Percentiles rank a stretch among this genome's conserved stretches.
These are phyloP conservation scores for Leccinum longicurvipes DNA, from an alignment of 768 basidiomycete genomes.

Conservation along the genomic window DNA sequence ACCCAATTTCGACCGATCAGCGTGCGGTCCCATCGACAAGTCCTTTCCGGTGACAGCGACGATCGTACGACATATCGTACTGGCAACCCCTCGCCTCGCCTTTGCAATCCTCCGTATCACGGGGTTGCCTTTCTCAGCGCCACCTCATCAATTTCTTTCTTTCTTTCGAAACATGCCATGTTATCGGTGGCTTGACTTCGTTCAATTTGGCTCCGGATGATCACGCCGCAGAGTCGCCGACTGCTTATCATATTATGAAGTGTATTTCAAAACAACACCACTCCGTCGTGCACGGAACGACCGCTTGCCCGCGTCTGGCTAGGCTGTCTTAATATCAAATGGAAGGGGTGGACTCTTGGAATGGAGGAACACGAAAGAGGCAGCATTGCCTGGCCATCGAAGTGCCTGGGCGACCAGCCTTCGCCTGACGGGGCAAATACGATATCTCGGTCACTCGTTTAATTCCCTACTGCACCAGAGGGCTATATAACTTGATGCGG, in stretches of 20 bases:
- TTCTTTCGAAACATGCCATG: constrained; percentile 16
- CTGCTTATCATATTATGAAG: constrained; percentile 5
- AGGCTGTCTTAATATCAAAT: constrained; percentile 3
- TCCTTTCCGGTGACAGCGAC: constrained; percentile 1
- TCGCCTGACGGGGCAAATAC: constrained; percentile 13
- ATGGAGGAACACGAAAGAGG: constrained; percentile 8
- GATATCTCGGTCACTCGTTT: constrained; percentile 5
- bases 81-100: background rate
- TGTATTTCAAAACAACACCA: constrained; percentile 13
- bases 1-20: constrained; percentile 7
- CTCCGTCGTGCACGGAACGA: constrained; percentile 23
- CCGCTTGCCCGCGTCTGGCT: background rate
- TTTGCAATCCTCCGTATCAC: background rate
- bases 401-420: constrained; percentile 6
- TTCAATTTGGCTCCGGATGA: constrained; percentile 8
- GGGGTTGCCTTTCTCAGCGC: constrained; percentile 2
- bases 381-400: constrained; percentile 7
- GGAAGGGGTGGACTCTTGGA: background rate
- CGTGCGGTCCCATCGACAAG: constrained; percentile 1
- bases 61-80: background rate
- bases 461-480: constrained; percentile 24
- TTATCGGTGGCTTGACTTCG: background rate
- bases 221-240: constrained; percentile 23
- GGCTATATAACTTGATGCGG: constrained; percentile 24
- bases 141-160: constrained; percentile 12